Evolutionary conservation across 2,329 filamentous ascomycete species (phyloP), one percentile per base, ranked within the genome.

Genomic region (Metarhizium sp.): DNA sequence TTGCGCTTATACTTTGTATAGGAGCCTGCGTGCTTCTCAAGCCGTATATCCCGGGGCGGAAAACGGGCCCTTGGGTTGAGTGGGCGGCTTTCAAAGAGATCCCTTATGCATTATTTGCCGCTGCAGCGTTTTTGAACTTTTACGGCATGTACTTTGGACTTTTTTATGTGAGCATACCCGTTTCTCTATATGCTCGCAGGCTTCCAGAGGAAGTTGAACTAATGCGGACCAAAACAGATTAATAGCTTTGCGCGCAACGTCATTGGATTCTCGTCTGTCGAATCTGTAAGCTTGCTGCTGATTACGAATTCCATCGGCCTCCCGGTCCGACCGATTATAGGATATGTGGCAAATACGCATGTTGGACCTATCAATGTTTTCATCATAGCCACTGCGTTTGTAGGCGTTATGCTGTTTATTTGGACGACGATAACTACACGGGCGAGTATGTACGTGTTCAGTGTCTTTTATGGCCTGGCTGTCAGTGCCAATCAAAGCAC

Each of bases 261-360:
- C 18, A 61, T 78, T 20, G 67, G 69, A 49, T 72, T 82, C 55
- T 71, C 73, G 16, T 75, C 78, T 38, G 68, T 70, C 5, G 72
- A 78, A 6, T 77, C 78, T 2, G 75, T 83, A 57, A 75, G 75
- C 30, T 68, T 85, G 2, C 71, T 86, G 1, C 70, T 86, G 49
- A 74, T 84, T 18, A 73, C 78, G 14, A 84, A 85, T 58, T 79
- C 74, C 8, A 69, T 82, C 16, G 81, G 81, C 1, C 72, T 85
- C 3, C 64, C 79, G 0, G 73, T 76, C n/a, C 79, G 82, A 0
- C 66, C 81, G 1, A 59, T 82, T 1, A 75, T 78, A 0, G 77
- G 76, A 13, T 75, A 74, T 57, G 61, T 85, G 6, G 80, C 80
- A 0, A 80, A 85, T 63, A 69, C 59, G 57, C 61, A 68, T 53